phyloP scores from a whole-genome alignment of 2,329 filamentous ascomycete genomes.

The Aspergillus quadricinctus region DNA sequence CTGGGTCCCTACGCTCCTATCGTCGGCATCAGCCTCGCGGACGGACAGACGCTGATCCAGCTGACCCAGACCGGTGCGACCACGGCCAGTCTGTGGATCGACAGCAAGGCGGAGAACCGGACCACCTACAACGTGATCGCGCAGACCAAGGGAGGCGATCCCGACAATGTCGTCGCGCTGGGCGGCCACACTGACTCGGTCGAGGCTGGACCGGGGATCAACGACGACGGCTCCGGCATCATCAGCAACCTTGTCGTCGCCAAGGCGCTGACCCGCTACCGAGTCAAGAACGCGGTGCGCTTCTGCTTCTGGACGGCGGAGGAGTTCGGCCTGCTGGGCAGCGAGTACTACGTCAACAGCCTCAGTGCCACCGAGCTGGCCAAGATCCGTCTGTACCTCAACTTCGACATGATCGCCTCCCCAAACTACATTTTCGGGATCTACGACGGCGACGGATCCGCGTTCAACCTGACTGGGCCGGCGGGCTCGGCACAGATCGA shows the following conservation, averaged over 20 bases:
- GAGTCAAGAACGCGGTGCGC: slow-evolving; percentile 65
- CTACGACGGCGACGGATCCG: slow-evolving; percentile 45
- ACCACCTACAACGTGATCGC: slow-evolving; percentile 58
- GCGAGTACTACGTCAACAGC: slow-evolving; percentile 52
- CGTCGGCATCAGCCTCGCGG: slow-evolving; percentile 59
- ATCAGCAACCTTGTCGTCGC: slow-evolving; percentile 58
- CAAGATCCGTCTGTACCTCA: slow-evolving; percentile 63
- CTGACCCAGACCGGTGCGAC: slow-evolving; percentile 46
- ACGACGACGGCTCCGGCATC: slow-evolving; percentile 70
- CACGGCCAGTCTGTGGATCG: slow-evolving; percentile 36
- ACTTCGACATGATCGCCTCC: slow-evolving; percentile 67
- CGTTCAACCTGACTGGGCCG: slow-evolving; percentile 52
- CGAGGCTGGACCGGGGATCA: slow-evolving; percentile 64
- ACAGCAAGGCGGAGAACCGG: slow-evolving; percentile 44
- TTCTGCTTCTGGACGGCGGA: slow-evolving; percentile 64
- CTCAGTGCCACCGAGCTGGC: slow-evolving; percentile 48
- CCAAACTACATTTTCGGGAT: slow-evolving; percentile 56
- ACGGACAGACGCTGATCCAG: slow-evolving; percentile 54
- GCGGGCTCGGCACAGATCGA: slow-evolving; percentile 65
- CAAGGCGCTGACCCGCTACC: slow-evolving; percentile 62
- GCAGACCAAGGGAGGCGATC: slow-evolving; percentile 55
- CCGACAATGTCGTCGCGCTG: slow-evolving; percentile 55
- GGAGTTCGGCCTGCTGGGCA: slow-evolving; percentile 60
- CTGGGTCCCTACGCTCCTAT: slow-evolving; percentile 48
- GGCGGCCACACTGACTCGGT: slow-evolving; percentile 62